Evolutionary conservation across 2,329 filamentous ascomycete species (phyloP).

Genomic region (Whalleya microplaca): DNA sequence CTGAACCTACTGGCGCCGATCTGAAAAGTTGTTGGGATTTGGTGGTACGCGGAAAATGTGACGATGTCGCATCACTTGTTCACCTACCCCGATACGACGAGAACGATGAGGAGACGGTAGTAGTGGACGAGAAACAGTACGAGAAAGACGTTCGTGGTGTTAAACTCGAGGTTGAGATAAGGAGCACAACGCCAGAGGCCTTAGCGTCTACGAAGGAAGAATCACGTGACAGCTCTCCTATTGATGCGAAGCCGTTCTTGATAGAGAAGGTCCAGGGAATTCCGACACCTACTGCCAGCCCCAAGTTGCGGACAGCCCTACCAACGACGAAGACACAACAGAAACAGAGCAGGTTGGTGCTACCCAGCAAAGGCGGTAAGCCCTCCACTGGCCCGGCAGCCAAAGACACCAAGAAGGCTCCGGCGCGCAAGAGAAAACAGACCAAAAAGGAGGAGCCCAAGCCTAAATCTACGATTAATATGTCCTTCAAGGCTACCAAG

Average conservation of each 20-base stretch:
- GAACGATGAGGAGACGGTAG: constrained; percentile 52
- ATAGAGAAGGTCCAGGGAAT: constrained; percentile 53
- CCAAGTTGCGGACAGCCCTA: constrained; percentile 48
- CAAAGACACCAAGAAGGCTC: constrained; percentile 40
- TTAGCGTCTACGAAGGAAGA: constrained; percentile 26
- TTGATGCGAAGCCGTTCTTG: constrained; percentile 43
- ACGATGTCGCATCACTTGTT: constrained; percentile 79
- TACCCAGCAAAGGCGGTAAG: constrained; percentile 38
- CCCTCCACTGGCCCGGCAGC: constrained; percentile 29
- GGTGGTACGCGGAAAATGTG: constrained; percentile 83
- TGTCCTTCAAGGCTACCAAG: constrained; percentile 36
- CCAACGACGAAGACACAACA: constrained; percentile 45
- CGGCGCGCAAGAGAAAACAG: constrained; percentile 42
- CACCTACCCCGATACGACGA: constrained; percentile 64
- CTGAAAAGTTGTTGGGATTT: constrained; percentile 94
- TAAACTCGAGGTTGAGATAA: constrained; percentile 49
- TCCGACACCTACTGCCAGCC: constrained; percentile 61
- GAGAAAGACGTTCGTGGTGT: constrained; percentile 44
- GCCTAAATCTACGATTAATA: constrained; percentile 34
- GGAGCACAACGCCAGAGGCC: constrained; percentile 30
- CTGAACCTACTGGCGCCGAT: constrained; percentile 79
- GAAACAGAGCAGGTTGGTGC: constrained; percentile 58
- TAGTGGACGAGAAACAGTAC: constrained; percentile 48
- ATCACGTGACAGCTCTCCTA: constrained; percentile 29
- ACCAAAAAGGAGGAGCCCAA: constrained; percentile 50